Percentiles rank a stretch among this genome's conserved stretches.
Conservation (phyloP, 2,329 filamentous ascomycete genomes). For the Blastomyces parvus region DNA sequence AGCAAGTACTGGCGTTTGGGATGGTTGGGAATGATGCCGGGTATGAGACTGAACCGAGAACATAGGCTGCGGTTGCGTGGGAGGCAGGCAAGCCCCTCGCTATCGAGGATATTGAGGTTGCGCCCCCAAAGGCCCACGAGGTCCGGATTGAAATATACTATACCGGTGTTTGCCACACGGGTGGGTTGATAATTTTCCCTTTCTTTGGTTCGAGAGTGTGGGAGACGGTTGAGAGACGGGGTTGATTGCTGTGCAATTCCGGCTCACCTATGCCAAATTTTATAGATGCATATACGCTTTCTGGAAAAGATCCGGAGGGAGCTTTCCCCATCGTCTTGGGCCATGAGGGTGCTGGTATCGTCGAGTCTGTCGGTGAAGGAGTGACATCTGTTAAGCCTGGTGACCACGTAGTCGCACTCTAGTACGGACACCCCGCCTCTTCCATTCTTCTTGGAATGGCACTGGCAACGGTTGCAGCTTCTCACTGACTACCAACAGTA, state of each 20-base stretch:
- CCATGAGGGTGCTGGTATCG: slow-evolving; percentile 83
- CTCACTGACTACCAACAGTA: slow-evolving; percentile 48
- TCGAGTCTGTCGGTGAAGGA: slow-evolving; percentile 88
- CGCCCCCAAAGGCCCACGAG: slow-evolving; percentile 79
- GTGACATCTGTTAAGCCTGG: slow-evolving; percentile 90
- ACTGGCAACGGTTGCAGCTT: neutral
- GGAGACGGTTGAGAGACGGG: neutral
- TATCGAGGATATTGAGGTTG: slow-evolving; percentile 88
- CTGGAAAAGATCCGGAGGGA: slow-evolving; percentile 94
- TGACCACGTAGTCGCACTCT: slow-evolving; percentile 82
- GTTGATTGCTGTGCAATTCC: neutral
- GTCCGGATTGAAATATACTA: slow-evolving; percentile 96
- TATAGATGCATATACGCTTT: slow-evolving; percentile 82
- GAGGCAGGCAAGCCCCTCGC: slow-evolving; percentile 82
- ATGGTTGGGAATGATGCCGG: neutral
- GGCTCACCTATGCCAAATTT: neutral
- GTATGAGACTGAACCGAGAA: neutral
- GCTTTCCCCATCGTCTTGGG: slow-evolving; percentile 83
- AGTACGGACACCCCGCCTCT: slow-evolving; percentile 45
- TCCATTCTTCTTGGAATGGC: neutral
- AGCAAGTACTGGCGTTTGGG: neutral
- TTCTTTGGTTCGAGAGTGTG: neutral
- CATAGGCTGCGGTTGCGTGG: slow-evolving; percentile 86
- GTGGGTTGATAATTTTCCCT: slow-evolving; percentile 40
- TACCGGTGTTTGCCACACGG: slow-evolving; percentile 97